These are phyloP conservation scores for Ceratobasidium sp. DNA, from an alignment of 1,284 basidiomycete genomes.

Conservation along the genomic window DNA sequence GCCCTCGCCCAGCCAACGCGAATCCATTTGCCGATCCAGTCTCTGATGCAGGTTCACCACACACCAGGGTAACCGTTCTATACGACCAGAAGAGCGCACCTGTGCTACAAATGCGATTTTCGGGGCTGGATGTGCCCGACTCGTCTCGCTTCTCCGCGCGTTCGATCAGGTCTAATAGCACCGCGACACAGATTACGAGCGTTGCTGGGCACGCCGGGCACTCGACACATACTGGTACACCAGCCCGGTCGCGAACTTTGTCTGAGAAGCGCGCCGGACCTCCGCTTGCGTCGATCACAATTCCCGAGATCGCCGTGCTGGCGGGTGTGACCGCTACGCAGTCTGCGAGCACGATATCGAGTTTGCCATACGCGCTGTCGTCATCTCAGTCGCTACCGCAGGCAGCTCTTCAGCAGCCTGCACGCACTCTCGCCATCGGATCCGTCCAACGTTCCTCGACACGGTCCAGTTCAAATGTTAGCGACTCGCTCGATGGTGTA, in stretches of 20 bases:
- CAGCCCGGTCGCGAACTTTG: constrained; percentile 6
- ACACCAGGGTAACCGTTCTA: constrained; percentile 24
- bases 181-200: background rate
- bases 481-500: constrained; percentile 22
- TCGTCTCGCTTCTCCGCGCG: constrained; percentile 5
- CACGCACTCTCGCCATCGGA: background rate
- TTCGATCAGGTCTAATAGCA: background rate
- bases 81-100: constrained; percentile 37
- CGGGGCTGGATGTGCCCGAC: constrained; percentile 30
- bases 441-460: constrained; percentile 22
- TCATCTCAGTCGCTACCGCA: background rate
- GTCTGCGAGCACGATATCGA: background rate
- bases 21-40: constrained; percentile 11
- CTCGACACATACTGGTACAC: constrained; percentile 1
- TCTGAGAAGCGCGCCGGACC: constrained; percentile 33
- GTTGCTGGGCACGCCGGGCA: constrained; percentile 21
- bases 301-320: constrained; percentile 8
- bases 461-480: background rate
- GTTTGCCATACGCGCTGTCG: background rate
- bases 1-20: background rate
- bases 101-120: constrained; percentile 36
- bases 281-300: constrained; percentile 14
- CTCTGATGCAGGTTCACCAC: background rate
- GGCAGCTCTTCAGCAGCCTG: background rate
- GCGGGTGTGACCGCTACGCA: constrained; percentile 20